Base-by-base conservation (phyloP, 352 stramenopile genomes). In the Blastocystis sp. region DNA sequence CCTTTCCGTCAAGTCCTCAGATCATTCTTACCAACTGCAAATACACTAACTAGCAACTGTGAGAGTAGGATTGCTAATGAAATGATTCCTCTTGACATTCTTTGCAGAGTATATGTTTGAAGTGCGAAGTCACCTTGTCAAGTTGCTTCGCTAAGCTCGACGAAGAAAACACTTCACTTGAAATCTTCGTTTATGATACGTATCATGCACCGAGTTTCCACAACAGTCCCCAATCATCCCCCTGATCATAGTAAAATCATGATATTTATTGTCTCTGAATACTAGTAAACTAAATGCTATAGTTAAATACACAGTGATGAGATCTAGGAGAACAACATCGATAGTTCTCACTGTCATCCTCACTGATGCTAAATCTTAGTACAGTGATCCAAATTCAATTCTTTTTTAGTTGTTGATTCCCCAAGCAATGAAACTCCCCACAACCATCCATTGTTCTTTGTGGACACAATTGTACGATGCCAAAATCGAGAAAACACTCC, bases 71-170 rank as follows among this genome's bases (percentile, higher is more conserved):
- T 24, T 33, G 68, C n/a, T 42, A 37, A 19, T 54, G 54, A 53
- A 57, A 84, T 40, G 33, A 17, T 42, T 84, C 53, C 48, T 68
- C 27, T 64, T 84, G 40, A 53, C 73, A 84, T 84, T 64, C 24
- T 84, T 56, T 58, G 58, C 53, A 40, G 53, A 66, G 64, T 69
- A 66, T 84, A 84, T 84, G 48, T 66, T 76, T 42, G 53, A 68
- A 44, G 73, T 48, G 24, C 51, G n/a, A 48, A 22, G 53, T 44
- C 42, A 42, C 66, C 40, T 64, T 84, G 73, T 84, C 73, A 84
- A 84, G 27, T 60, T 84, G 48, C 73, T 84, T 84, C 73, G 73
- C 53, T 84, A 5, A n/a, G 19, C 44, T 44, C 13, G 40, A 84
- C 73, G 73, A 84, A 84, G 73, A 84, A 66, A 66, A n/a, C n/a